Evolutionary conservation across 2,329 filamentous ascomycete genomes (phyloP).

Genomic region (Hypoxylon sp.): DNA sequence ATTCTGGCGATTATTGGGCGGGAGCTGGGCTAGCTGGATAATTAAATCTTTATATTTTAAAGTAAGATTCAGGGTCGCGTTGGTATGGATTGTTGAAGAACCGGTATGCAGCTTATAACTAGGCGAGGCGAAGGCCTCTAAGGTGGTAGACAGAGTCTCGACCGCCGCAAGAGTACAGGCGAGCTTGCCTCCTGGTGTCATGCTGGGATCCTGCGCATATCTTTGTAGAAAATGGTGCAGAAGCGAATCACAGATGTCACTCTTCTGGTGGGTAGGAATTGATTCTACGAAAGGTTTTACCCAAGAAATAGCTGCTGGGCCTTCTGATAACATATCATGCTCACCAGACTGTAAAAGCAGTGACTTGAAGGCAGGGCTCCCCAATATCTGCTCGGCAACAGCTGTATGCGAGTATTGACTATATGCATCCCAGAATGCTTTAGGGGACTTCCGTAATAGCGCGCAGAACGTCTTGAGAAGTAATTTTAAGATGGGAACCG

Average conservation of each 20-base stretch:
- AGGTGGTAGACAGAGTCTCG: slow-evolving; percentile 70
- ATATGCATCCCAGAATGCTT: slow-evolving; percentile 90
- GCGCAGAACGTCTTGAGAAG: slow-evolving; percentile 79
- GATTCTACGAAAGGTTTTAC: slow-evolving; percentile 83
- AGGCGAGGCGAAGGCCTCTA: slow-evolving; percentile 69
- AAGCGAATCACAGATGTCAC: slow-evolving; percentile 85
- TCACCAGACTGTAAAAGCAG: slow-evolving; percentile 74
- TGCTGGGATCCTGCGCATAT: slow-evolving; percentile 68
- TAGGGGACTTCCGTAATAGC: slow-evolving; percentile 81
- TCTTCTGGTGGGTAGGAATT: slow-evolving; percentile 80
- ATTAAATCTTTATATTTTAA: slow-evolving; percentile 75
- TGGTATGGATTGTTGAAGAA: slow-evolving; percentile 73
- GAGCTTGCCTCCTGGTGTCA: slow-evolving; percentile 70
- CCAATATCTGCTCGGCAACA: slow-evolving; percentile 87
- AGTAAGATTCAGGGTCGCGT: slow-evolving; percentile 76
- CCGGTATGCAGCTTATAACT: slow-evolving; percentile 62
- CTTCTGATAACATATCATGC: slow-evolving; percentile 64
- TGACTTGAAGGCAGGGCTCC: slow-evolving; percentile 75
- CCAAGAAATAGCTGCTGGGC: slow-evolving; percentile 81
- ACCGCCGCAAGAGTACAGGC: slow-evolving; percentile 76
- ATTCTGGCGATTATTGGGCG: slow-evolving; percentile 62
- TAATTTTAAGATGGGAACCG: slow-evolving; percentile 73
- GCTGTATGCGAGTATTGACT: slow-evolving; percentile 83
- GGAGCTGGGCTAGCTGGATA: slow-evolving; percentile 66
- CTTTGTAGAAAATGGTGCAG: slow-evolving; percentile 80